Conservation (phyloP, 1,284 basidiomycete species). For the Apiotrichum mycotoxinovorans region DNA sequence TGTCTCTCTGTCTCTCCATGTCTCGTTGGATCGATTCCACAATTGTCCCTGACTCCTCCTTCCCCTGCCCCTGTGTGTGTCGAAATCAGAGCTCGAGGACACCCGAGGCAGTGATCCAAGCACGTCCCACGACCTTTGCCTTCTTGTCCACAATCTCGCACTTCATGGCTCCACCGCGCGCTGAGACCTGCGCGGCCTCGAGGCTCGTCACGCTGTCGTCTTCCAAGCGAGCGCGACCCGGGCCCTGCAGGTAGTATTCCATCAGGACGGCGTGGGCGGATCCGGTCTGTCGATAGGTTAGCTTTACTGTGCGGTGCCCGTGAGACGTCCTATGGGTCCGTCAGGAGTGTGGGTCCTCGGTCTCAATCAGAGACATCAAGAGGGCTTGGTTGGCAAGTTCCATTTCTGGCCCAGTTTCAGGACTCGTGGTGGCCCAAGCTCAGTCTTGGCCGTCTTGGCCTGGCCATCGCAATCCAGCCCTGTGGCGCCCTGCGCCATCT, state of each 20-base stretch:
- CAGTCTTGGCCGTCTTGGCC: too few species aligned
- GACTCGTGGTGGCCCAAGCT: background rate
- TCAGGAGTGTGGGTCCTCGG: background rate
- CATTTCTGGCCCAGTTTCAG: too few species aligned
- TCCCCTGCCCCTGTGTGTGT: too few species aligned
- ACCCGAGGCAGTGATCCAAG: slow-evolving; percentile 1
- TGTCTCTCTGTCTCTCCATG: too few species aligned
- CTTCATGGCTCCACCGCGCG: slow-evolving; percentile 14
- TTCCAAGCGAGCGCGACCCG: slow-evolving; percentile 2
- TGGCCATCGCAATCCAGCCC: too few species aligned
- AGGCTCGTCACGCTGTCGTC: slow-evolving; percentile 1
- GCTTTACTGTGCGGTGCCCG: background rate
- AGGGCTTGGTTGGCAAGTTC: background rate
- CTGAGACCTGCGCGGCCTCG: slow-evolving; percentile 14
- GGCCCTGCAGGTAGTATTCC: slow-evolving; percentile 30
- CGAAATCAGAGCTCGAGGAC: background rate
- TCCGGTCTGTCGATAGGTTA: slow-evolving; percentile 27
- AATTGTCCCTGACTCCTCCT: too few species aligned
- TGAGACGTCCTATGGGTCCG: background rate
- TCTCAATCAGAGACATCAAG: too few species aligned
- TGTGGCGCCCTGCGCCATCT: too few species aligned
- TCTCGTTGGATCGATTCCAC: too few species aligned
- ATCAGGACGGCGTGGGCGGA: slow-evolving; percentile 36
- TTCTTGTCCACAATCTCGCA: background rate
- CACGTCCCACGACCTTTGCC: background rate